phyloP scores from a whole-genome alignment of 2,329 filamentous ascomycete genomes.

The Botrytis paeoniae region DNA sequence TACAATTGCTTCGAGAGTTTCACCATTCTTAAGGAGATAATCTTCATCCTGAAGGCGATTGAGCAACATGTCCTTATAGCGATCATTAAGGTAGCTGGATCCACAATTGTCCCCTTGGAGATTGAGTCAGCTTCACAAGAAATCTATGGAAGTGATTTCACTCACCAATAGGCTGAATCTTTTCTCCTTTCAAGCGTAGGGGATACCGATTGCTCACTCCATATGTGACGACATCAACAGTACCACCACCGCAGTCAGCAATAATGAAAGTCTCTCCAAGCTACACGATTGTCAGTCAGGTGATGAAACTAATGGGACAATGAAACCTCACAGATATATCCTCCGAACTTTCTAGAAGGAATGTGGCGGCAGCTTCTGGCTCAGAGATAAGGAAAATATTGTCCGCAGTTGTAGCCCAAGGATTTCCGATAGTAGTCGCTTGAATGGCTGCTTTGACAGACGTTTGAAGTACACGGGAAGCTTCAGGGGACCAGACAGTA shows the following conservation, averaged over 20 bases:
- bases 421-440: constrained; percentile 19
- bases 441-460: constrained; percentile 21
- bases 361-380: constrained; percentile 36
- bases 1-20: constrained; percentile 18
- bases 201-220: constrained; percentile 31
- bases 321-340: constrained; percentile 20
- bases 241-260: constrained; percentile 35
- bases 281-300: constrained; percentile 11
- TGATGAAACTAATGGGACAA: not conserved
- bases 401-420: constrained; percentile 25
- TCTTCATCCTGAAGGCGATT: constrained; percentile 17
- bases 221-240: constrained; percentile 35
- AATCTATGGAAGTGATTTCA: too few species aligned
- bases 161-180: too few species aligned
- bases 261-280: constrained; percentile 28
- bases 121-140: too few species aligned
- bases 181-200: constrained; percentile 26
- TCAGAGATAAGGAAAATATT: constrained; percentile 37
- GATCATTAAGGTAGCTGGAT: constrained; percentile 20
- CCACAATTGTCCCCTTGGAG: constrained; percentile 22
- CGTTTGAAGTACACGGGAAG: constrained; percentile 20
- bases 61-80: constrained; percentile 16
- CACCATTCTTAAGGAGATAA: constrained; percentile 19
- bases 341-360: constrained; percentile 27
- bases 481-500: constrained; percentile 21